phyloP scores from a whole-genome alignment of 306 rosid species.

The Cicer chorassanicum region DNA sequence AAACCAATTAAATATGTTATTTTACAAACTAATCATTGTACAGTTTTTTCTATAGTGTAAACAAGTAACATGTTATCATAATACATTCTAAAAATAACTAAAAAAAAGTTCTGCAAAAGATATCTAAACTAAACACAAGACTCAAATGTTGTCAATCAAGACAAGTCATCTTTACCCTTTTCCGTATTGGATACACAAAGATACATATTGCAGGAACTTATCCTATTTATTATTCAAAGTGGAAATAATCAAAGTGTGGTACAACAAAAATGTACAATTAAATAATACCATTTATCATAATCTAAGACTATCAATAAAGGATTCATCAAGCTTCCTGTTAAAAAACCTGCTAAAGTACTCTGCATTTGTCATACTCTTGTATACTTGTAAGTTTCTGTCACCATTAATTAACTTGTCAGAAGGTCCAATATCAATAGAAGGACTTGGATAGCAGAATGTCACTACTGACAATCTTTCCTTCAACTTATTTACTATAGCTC shows the following conservation, averaged over 20 bases:
- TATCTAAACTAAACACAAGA: too few species aligned
- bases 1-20: too few species aligned
- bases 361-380: conserved; percentile 49
- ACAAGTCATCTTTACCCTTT: neutral
- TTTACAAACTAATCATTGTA: too few species aligned
- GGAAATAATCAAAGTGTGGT: neutral
- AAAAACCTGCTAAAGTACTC: conserved; percentile 50
- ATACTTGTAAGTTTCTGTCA: conserved; percentile 43
- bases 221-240: neutral
- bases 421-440: conserved; percentile 49
- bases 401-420: conserved; percentile 35
- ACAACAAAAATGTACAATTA: conserved; percentile 1
- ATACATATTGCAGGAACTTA: neutral
- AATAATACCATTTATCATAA: conserved; percentile 26
- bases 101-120: too few species aligned
- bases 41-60: too few species aligned
- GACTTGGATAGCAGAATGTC: conserved; percentile 54
- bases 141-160: too few species aligned
- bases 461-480: conserved; percentile 52
- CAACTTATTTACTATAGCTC: conserved; percentile 54
- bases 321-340: conserved; percentile 51
- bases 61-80: too few species aligned
- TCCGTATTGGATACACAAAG: neutral
- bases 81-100: too few species aligned
- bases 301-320: conserved; percentile 52